Base-by-base conservation (phyloP, 2,329 filamentous ascomycete genomes). In the Botryosphaeria dothidea region DNA sequence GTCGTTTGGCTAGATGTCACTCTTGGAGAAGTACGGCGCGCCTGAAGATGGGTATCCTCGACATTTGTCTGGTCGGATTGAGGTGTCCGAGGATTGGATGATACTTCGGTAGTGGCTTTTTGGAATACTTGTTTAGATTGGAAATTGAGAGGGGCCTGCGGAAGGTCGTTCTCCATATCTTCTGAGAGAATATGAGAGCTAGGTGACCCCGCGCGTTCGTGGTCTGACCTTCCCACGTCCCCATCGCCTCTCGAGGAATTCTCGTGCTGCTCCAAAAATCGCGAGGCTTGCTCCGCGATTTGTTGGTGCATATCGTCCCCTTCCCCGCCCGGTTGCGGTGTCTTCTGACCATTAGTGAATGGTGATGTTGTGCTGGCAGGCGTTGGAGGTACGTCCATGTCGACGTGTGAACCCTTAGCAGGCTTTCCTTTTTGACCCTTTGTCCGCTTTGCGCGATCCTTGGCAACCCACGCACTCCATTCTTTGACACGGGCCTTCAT, bases 1-100 rank as follows among this genome's bases (percentile, higher is more conserved):
- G 80, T 83, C 2, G 78, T 81, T 67, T 82, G 80, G 64, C 80
- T 82, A 1, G 80, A 83, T 11, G 56, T 60, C 7, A 60, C 38
- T 46, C 25, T 34, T 25, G 29, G 19, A 46, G 25, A 60, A 9
- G 17, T 21, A 11, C 6, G 4, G 11, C 7, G 25, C 7, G 41
- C 13, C 4, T 23, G 27, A 2, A 8, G 19, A 7, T 19, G 9
- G 19, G 25, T 15, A 13, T 34, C 27, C 11, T 15, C 41, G 8
- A 15, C 23, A 11, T 46, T 6, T 25, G 11, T 9, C 25, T 48
- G 34, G 17, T 19, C 3, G 11, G 41, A 36, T 2, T 23, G 56
- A 2, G 4, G 19, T n/a, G 15, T 21, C n/a, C 19, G 17, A 4
- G 8, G 38, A 21, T 48, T 27, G 15, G 38, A 34, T 8, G 27